These are phyloP conservation scores for Amanita rimosa DNA, from an alignment of 768 basidiomycete genomes.

Conservation along the genomic window DNA sequence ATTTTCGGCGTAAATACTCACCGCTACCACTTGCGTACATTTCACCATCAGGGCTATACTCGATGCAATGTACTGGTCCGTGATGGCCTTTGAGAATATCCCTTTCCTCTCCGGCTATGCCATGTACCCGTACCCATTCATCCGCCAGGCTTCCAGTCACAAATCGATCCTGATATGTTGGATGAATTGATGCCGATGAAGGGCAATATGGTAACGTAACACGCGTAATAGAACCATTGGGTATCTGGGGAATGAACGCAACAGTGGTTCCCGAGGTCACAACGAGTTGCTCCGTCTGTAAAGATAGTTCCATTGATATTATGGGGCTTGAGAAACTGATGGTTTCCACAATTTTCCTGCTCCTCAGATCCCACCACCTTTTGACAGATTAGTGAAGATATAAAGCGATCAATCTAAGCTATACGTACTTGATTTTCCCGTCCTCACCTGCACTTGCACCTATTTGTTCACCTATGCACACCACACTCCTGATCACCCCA, in stretches of 20 bases:
- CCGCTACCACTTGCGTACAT: constrained; percentile 96
- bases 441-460: constrained; percentile 92
- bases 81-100: constrained; percentile 96
- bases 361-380: constrained; percentile 98
- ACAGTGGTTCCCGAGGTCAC: constrained; percentile 90
- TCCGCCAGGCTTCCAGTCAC: constrained; percentile 84
- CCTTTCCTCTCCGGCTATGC: constrained; percentile 79
- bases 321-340: constrained; percentile 71
- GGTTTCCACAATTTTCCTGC: constrained; percentile 57
- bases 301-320: constrained; percentile 89
- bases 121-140: constrained; percentile 95
- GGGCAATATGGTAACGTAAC: constrained; percentile 77
- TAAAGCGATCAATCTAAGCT: neutral
- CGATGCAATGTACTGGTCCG: constrained; percentile 91
- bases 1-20: constrained; percentile 27
- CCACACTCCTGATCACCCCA: constrained; percentile 84
- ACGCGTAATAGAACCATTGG: constrained; percentile 53
- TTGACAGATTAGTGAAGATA: constrained; percentile 8
- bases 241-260: constrained; percentile 75
- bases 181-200: constrained; percentile 93
- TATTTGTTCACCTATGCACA: constrained; percentile 84
- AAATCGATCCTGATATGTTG: constrained; percentile 78
- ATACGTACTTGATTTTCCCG: constrained; percentile 70
- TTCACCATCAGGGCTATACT: constrained; percentile 94
- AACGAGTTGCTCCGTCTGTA: constrained; percentile 70